phyloP scores from a whole-genome alignment of 176 grass and related monocot species.

The Lolium perenne region DNA sequence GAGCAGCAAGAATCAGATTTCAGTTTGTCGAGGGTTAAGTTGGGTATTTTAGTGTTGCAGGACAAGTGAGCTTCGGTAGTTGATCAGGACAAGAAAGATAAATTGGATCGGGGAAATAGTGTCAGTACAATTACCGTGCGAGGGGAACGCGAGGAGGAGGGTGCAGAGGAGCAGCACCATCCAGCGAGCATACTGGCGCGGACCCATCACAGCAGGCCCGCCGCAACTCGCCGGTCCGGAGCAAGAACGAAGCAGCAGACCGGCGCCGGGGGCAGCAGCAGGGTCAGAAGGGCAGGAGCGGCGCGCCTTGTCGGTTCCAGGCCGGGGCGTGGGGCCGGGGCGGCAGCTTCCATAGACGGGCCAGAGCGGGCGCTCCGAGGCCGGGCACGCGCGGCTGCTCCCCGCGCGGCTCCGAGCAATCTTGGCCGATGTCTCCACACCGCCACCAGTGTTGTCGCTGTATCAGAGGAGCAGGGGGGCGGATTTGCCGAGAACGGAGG shows the following conservation, averaged over 20 bases:
- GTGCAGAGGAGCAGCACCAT: constrained; percentile 52
- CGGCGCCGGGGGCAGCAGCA: background rate
- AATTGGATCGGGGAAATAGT: background rate
- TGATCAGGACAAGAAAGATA: background rate
- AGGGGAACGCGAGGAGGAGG: constrained; percentile 55
- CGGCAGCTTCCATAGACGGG: constrained; percentile 56
- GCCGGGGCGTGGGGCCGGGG: constrained; percentile 20
- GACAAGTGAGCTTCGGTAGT: background rate
- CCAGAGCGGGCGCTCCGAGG: constrained; percentile 23
- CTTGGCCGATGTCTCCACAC: background rate
- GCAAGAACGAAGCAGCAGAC: constrained; percentile 21
- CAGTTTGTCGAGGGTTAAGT: background rate
- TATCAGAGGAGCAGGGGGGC: background rate
- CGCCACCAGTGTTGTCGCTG: background rate
- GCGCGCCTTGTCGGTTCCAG: constrained; percentile 13
- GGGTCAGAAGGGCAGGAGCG: background rate
- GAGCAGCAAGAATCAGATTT: constrained; percentile 36
- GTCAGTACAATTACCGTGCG: constrained; percentile 43
- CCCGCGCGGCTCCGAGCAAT: constrained; percentile 25
- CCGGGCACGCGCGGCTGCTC: constrained; percentile 24
- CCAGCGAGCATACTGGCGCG: background rate
- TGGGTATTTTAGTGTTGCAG: background rate
- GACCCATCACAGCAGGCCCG: background rate
- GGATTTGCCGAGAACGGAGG: background rate
- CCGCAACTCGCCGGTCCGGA: background rate